Base-by-base conservation (phyloP, 805 yeast species). In the Yamadazyma tumulicola region DNA sequence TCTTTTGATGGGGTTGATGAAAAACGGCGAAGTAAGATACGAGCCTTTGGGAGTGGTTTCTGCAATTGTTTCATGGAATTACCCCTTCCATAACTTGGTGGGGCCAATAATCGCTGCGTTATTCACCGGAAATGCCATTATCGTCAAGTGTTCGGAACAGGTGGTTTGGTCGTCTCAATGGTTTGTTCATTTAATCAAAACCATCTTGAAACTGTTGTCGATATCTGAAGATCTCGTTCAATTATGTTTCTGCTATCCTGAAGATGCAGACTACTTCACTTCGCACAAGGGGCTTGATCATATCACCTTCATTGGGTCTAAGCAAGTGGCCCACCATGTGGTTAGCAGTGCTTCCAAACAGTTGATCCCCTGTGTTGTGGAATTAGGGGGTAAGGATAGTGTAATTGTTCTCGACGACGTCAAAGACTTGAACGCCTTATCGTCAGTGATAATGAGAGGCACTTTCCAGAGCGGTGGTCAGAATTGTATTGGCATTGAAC, bases 391-490 rank as follows among this genome's bases (percentile, higher is more conserved):
- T 14, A 93, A 93, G 52, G 99, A 93, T 57, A 83, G 97, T 0
- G 77, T 87, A 14, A 72, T 93, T 33, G 87, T 89, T 3, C 71
- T 93, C 45, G 97, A 91, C 51, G 93, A 86, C 47, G 82, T 76
- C 25, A 66, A 75, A 42, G 77, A 80, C 44, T 45, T 62, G 18
- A 52, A 62, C 19, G 80, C 95, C 0, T 47, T 67, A 15, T 51
- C 70, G 0, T 85, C 96, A 11, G 79, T 88, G 17, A 73, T 93
- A 25, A 74, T 93, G 82, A 74, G 99, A 52, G 99, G 98, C 22
- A 82, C 96, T 0, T 93, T 91, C 67, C 99, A 93, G 63, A 84
- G 95, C 35, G 85, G 96, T 0, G 99, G 99, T 9, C 99, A 93
- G 62, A 93, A 93, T 56, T 93, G 99, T 64, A 93, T 93, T 51